Evolutionary conservation across 768 basidiomycete genomes (phyloP).

Genomic region (Crassisporium funariophilum): DNA sequence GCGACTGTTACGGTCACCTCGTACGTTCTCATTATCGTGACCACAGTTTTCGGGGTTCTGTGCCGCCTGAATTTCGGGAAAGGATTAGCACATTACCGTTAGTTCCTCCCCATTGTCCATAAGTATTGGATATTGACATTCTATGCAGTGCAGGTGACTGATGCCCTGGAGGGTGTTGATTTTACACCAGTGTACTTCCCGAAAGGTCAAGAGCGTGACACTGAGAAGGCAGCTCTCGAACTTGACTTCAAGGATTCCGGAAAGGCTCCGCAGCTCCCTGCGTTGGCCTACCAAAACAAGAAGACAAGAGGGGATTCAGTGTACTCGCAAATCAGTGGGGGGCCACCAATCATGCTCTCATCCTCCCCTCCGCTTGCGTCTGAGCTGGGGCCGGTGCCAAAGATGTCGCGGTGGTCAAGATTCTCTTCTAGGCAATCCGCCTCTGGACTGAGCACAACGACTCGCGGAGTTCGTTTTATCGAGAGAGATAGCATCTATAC

Average conservation of each 20-base stretch:
- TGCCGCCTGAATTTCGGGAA: conserved; percentile 58
- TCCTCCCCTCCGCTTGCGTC: conserved; percentile 29
- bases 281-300: conserved; percentile 2
- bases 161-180: conserved; percentile 42
- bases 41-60: conserved; percentile 45
- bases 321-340: conserved; percentile 24
- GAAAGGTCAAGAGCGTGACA: conserved; percentile 19
- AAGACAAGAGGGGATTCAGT: conserved; percentile 23
- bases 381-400: conserved; percentile 19
- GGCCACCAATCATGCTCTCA: conserved; percentile 29
- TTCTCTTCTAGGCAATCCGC: background rate
- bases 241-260: conserved; percentile 3
- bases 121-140: background rate
- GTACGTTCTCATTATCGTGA: conserved; percentile 41
- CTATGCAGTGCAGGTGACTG: conserved; percentile 38
- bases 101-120: conserved; percentile 16
- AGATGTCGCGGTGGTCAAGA: background rate
- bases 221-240: too few species aligned
- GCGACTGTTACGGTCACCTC: conserved; percentile 46
- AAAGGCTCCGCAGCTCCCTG: conserved; percentile 3
- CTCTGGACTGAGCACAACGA: background rate
- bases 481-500: background rate
- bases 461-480: too few species aligned
- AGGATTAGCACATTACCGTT: conserved; percentile 55
- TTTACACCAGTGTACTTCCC: conserved; percentile 46